Conservation (phyloP, 345 rosid species). For the Salix caprea region DNA sequence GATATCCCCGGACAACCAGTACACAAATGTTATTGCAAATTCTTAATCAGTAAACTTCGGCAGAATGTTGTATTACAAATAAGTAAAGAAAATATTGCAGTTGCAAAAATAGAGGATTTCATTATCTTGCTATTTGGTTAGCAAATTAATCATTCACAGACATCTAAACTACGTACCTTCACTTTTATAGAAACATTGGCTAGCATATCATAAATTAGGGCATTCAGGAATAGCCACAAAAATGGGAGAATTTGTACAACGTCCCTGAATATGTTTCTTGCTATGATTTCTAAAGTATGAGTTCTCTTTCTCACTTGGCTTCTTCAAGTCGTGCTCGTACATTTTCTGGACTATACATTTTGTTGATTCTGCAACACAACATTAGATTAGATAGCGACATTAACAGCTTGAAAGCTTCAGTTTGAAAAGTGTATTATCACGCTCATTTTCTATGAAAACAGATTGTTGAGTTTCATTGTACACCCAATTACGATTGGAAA, state of each 20-base stretch:
- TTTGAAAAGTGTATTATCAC: neutral
- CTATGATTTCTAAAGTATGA: slow-evolving; percentile 5
- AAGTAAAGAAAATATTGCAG: neutral
- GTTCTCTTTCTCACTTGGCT: slow-evolving; percentile 38
- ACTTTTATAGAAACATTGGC: neutral
- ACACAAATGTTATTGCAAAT: neutral
- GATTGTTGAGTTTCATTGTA: neutral
- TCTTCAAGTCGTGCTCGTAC: slow-evolving; percentile 46
- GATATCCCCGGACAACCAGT: neutral
- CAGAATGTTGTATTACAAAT: neutral
- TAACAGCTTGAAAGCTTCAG: neutral
- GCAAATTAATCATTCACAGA: neutral
- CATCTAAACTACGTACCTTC: neutral
- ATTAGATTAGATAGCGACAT: neutral
- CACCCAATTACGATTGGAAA: neutral
- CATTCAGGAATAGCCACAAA: slow-evolving; percentile 16
- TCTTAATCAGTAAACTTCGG: neutral
- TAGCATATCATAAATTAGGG: neutral
- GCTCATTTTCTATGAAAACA: neutral
- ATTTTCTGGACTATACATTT: slow-evolving; percentile 40
- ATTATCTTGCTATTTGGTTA: neutral
- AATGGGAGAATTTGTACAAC: neutral
- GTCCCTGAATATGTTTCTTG: neutral
- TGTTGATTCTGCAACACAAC: slow-evolving; percentile 54
- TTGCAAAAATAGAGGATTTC: neutral